These are phyloP conservation scores for Pascua guehoae DNA, from an alignment of 1,284 basidiomycete species.

Conservation along the genomic window DNA sequence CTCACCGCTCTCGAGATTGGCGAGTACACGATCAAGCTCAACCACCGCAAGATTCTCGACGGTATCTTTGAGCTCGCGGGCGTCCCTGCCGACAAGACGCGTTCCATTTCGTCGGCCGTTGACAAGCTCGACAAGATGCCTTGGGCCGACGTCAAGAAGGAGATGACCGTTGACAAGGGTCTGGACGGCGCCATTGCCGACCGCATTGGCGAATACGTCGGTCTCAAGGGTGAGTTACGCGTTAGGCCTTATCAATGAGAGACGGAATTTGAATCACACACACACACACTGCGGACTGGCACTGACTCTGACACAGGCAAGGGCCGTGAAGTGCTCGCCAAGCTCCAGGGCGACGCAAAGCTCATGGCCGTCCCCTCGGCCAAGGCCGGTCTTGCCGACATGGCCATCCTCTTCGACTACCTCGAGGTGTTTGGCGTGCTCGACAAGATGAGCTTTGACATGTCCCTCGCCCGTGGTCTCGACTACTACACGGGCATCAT, in stretches of 20 bases:
- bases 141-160: slow-evolving; percentile 88
- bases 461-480: slow-evolving; percentile 90
- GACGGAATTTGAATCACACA: not conserved
- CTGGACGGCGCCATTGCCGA: slow-evolving; percentile 80
- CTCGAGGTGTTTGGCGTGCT: slow-evolving; percentile 70
- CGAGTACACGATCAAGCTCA: slow-evolving; percentile 93
- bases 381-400: slow-evolving; percentile 83
- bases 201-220: slow-evolving; percentile 94
- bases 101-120: slow-evolving; percentile 93
- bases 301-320: slow-evolving; percentile 24
- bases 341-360: slow-evolving; percentile 64
- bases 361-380: slow-evolving; percentile 71
- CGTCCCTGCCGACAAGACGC: slow-evolving; percentile 84
- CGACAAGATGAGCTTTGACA: slow-evolving; percentile 89
- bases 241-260: not conserved
- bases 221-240: slow-evolving; percentile 68
- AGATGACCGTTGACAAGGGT: slow-evolving; percentile 96
- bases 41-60: slow-evolving; percentile 96
- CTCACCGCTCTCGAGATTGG: slow-evolving; percentile 81
- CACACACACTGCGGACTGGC: not conserved
- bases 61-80: slow-evolving; percentile 97
- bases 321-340: slow-evolving; percentile 71
- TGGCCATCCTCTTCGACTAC: slow-evolving; percentile 80
- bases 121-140: slow-evolving; percentile 97
- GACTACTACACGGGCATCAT: slow-evolving; percentile 99